Evolutionary conservation across 441 rosid species (phyloP), one percentile per base, ranked within the genome.

Genomic region (Rhodomyrtus psidioides): DNA sequence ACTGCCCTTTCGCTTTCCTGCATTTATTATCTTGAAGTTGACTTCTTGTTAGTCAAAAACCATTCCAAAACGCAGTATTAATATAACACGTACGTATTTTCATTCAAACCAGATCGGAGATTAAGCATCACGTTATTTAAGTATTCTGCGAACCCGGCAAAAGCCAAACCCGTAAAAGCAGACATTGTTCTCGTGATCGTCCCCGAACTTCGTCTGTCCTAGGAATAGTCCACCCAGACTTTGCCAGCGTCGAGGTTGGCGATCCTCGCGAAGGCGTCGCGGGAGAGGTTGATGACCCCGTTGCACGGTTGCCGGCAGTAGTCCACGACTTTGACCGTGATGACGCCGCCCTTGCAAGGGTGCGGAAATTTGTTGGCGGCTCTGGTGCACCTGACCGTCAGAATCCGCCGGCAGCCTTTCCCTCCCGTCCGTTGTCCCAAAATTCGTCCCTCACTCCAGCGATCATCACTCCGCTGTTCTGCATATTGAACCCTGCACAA

Each of bases 281-380:
- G 82, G 4, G 93, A 90, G 60, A 90, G 89, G 84, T 90, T 88
- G 24, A 91, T 34, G 30, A 87, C 81, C 24, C 82, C 88, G 27
- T n/a, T 58, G 85, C 92, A 91, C 15, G 83, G 87, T 6, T 86
- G 42, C 21, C 84, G 85, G 82, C 91, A 91, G 24, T 58, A 86
- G 58, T 90, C 91, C 34, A 88, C 90, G 46, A 91, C 81, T 58
- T 82, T 88, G n/a, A 90, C 90, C 6, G 57, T 56, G 30, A 88
- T 87, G 44, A 8, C 75, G 6, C 83, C 83, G 17, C 85, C 88
- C 4, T 21, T 75, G 86, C 89, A 88, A 10, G 90, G 87, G 17
- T 55, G 62, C 4, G 83, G 83, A 4, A 59, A 81, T 6, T 0
- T 1, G 87, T 87, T 88, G 21, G 88, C 55, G 2, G 76, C 7